Conservation (phyloP, 768 basidiomycete species). For the Boletus pseudo-olivaceus region DNA sequence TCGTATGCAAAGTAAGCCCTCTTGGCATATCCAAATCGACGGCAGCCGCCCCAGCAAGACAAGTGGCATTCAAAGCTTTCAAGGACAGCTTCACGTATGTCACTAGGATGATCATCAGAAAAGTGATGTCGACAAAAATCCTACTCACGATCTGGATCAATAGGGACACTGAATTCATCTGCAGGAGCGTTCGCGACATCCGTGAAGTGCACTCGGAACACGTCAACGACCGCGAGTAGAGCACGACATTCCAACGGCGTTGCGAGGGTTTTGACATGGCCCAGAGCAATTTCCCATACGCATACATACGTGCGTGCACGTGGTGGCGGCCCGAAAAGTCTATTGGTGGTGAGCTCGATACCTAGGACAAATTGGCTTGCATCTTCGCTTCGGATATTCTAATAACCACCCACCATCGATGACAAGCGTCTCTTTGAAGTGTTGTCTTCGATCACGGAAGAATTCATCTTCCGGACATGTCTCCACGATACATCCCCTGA, state of each 20-base stretch:
- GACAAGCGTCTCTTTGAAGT: constrained; percentile 38
- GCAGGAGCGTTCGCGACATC: constrained; percentile 84
- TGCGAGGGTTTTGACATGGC: constrained; percentile 53
- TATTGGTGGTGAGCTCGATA: constrained; percentile 74
- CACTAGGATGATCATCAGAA: constrained; percentile 43
- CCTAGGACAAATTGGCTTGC: constrained; percentile 38
- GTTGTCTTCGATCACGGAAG: constrained; percentile 19
- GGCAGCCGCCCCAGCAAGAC: constrained; percentile 52
- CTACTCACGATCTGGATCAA: constrained; percentile 75
- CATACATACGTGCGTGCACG: constrained; percentile 84
- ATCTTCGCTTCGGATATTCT: background rate
- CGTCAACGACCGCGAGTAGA: constrained; percentile 48
- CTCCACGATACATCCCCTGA: constrained; percentile 48
- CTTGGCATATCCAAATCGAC: constrained; percentile 50
- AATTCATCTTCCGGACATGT: constrained; percentile 45
- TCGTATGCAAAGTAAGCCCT: constrained; percentile 66
- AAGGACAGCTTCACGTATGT: constrained; percentile 78
- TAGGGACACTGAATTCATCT: constrained; percentile 51
- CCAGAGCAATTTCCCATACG: constrained; percentile 86
- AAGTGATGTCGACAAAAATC: background rate
- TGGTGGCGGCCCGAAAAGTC: constrained; percentile 88
- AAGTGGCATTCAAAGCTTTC: constrained; percentile 50
- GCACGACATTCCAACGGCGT: constrained; percentile 52
- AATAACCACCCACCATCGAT: constrained; percentile 42
- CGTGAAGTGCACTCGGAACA: constrained; percentile 66